Conservation (phyloP, 169 alveolate genomes). For the Neospora caninum region DNA sequence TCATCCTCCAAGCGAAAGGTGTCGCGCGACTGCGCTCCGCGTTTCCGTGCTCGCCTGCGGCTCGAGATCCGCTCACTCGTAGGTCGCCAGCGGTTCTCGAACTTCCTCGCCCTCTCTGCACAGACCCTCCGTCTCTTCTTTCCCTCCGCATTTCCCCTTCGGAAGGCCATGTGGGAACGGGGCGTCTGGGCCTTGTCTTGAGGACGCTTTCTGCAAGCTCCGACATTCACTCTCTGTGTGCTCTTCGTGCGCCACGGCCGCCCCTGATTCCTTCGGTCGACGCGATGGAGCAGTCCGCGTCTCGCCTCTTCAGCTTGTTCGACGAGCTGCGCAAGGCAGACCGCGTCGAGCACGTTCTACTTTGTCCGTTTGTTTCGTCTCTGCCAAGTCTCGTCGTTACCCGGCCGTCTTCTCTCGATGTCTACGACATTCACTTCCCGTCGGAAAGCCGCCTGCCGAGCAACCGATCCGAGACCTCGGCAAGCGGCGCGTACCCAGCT, state of each 20-base stretch:
- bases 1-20: no score
- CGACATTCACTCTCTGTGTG: not conserved
- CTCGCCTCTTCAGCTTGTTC: not conserved
- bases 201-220: no score
- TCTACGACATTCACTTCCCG: not conserved
- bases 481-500: not conserved
- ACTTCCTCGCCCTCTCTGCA: no score
- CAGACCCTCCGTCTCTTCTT: not conserved
- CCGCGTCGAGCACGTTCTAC: constrained; percentile 23
- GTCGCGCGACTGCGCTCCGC: no score
- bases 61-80: no score
- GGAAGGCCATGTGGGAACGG: not conserved
- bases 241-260: not conserved
- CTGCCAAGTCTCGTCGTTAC: constrained; percentile 5
- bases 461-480: not conserved
- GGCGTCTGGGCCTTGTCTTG: no score
- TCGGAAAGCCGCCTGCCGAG: not conserved
- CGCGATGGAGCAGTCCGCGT: not conserved
- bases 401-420: constrained; percentile 12
- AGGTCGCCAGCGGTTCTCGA: no score
- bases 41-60: no score
- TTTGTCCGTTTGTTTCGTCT: not conserved
- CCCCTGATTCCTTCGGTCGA: not conserved
- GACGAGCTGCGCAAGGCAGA: constrained; percentile 18
- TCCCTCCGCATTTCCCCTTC: not conserved